Evolutionary conservation across 2,329 filamentous ascomycete genomes (phyloP).

Genomic region (Tricladium varicosporioides): DNA sequence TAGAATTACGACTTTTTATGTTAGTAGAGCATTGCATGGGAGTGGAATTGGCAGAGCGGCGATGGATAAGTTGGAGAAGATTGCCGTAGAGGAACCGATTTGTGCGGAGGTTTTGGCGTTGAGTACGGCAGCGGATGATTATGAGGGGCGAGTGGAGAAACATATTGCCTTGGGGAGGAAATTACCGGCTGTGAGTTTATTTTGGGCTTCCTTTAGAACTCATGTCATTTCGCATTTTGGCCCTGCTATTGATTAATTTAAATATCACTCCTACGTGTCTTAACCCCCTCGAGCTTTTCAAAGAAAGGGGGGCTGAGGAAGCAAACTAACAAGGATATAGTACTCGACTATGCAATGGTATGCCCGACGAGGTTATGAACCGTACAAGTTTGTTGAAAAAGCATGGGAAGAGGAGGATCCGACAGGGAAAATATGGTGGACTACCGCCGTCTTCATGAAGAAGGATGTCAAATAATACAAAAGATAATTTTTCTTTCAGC

Average conservation of each 20-base stretch:
- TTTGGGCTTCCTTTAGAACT: neutral
- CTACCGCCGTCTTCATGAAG: slow-evolving; percentile 25
- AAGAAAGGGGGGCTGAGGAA: neutral
- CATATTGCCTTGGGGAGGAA: slow-evolving; percentile 12
- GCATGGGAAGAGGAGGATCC: slow-evolving; percentile 19
- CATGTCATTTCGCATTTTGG: neutral
- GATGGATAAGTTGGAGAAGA: slow-evolving; percentile 25
- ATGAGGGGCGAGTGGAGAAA: slow-evolving; percentile 7
- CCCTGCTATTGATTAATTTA: neutral
- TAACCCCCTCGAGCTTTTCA: too few relatives aligned
- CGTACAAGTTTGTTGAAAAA: slow-evolving; percentile 17
- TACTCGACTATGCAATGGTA: slow-evolving; percentile 27
- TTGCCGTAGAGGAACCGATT: slow-evolving; percentile 20
- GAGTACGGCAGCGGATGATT: slow-evolving; percentile 17
- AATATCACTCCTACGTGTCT: too few relatives aligned
- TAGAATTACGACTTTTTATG: slow-evolving; percentile 25
- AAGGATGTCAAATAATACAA: slow-evolving; percentile 14
- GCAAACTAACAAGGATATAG: slow-evolving; percentile 4
- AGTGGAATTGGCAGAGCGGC: slow-evolving; percentile 25
- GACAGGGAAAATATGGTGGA: slow-evolving; percentile 19
- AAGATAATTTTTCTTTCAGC: too few relatives aligned
- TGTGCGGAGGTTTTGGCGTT: slow-evolving; percentile 22
- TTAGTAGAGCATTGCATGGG: slow-evolving; percentile 21
- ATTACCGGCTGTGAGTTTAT: slow-evolving; percentile 9
- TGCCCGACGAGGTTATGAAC: slow-evolving; percentile 25